These are phyloP conservation scores for Fraxinus anomala DNA, from an alignment of 257 asterid species.

Conservation along the genomic window DNA sequence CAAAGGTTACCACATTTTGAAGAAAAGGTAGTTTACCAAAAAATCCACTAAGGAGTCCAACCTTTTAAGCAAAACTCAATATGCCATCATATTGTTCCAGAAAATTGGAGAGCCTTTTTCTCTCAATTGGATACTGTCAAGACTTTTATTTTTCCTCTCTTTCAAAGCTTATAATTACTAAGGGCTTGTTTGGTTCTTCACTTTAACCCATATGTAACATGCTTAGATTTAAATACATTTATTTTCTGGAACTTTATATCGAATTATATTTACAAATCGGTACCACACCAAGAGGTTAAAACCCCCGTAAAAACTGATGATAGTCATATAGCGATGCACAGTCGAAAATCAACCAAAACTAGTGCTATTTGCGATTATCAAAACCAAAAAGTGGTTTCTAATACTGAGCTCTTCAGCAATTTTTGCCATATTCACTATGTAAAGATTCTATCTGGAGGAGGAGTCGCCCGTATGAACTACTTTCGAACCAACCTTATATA, in stretches of 20 bases:
- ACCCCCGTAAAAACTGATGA: too few species aligned
- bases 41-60: neutral
- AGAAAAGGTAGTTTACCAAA: neutral
- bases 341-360: neutral
- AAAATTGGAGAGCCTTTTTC: neutral
- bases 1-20: neutral
- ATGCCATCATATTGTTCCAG: neutral
- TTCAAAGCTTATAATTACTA: neutral
- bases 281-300: neutral
- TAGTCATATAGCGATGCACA: neutral
- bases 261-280: neutral
- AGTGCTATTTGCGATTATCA: neutral
- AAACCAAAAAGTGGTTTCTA: neutral
- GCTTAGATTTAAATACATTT: neutral
- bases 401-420: too few species aligned
- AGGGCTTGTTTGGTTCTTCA: neutral
- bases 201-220: neutral
- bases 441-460: neutral
- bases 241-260: neutral
- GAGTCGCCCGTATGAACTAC: neutral
- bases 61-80: conserved; percentile 5
- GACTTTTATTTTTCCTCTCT: conserved; percentile 11
- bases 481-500: neutral
- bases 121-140: neutral
- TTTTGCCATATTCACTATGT: neutral